phyloP scores from a whole-genome alignment of 306 rosid genomes.

The Prunus armeniaca region DNA sequence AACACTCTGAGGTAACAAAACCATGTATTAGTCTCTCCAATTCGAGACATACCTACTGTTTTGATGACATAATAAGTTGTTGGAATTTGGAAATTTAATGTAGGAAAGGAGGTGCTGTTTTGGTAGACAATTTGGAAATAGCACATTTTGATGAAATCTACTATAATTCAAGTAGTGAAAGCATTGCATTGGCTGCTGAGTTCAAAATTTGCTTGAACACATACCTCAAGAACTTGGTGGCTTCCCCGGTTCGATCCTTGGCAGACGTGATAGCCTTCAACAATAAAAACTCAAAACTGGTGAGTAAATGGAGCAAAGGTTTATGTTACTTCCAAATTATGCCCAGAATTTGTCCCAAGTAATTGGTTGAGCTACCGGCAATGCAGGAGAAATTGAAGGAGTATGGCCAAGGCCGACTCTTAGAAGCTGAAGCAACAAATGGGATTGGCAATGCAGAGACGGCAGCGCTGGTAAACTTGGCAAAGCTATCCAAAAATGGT shows the following conservation, averaged over 20 bases:
- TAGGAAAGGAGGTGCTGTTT: constrained; percentile 47
- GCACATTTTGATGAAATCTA: constrained; percentile 14
- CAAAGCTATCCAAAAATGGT: not conserved
- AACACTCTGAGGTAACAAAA: constrained; percentile 46
- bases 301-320: not conserved
- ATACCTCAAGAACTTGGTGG: constrained; percentile 19
- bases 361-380: not conserved
- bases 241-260: constrained; percentile 20
- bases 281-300: constrained; percentile 8
- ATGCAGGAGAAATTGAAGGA: constrained; percentile 41
- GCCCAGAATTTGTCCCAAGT: not conserved
- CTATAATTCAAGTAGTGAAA: not conserved
- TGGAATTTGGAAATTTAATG: not conserved
- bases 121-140: constrained; percentile 45
- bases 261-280: constrained; percentile 28
- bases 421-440: not conserved
- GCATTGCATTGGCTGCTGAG: not conserved
- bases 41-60: not conserved
- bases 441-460: not conserved
- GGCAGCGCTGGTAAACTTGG: not conserved
- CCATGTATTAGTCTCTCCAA: not conserved
- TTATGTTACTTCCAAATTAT: not conserved
- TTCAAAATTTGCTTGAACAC: constrained; percentile 16
- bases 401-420: constrained; percentile 9
- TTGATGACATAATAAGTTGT: not conserved